These are phyloP conservation scores for Raffaelea ambrosiae DNA, from an alignment of 2,329 filamentous ascomycete species.

Conservation along the genomic window DNA sequence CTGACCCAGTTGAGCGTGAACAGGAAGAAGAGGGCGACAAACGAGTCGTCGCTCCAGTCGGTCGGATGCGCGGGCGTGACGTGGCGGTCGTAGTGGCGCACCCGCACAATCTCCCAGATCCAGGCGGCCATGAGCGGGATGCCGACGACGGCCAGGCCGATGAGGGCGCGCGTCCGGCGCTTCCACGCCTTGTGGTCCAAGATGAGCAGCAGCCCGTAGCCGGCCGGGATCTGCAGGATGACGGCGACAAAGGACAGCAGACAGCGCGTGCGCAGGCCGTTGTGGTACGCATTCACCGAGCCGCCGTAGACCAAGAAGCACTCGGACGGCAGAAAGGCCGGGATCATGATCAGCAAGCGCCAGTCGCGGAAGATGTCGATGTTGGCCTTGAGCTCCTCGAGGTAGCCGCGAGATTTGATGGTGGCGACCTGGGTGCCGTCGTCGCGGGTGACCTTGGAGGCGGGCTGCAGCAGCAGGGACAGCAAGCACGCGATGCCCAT, in stretches of 20 bases:
- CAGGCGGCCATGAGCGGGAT: slow-evolving; percentile 17
- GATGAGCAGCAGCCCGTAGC: slow-evolving; percentile 14
- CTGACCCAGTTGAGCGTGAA: slow-evolving; percentile 2
- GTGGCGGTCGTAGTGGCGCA: slow-evolving; percentile 18
- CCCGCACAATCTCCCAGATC: slow-evolving; percentile 20
- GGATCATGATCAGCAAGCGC: slow-evolving; percentile 18
- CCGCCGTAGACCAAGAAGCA: slow-evolving; percentile 24
- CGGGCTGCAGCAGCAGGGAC: slow-evolving; percentile 15
- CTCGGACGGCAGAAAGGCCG: slow-evolving; percentile 18
- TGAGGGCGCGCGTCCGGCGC: not conserved
- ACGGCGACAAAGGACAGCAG: slow-evolving; percentile 22
- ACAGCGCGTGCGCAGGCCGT: slow-evolving; percentile 6
- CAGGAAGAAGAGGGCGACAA: not conserved
- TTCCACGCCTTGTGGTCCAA: not conserved
- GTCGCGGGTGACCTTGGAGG: slow-evolving; percentile 16
- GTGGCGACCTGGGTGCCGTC: slow-evolving; percentile 19
- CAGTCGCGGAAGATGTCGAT: slow-evolving; percentile 15
- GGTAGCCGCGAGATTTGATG: slow-evolving; percentile 16
- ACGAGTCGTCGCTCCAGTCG: not conserved
- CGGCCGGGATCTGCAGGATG: slow-evolving; percentile 21
- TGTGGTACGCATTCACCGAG: slow-evolving; percentile 18
- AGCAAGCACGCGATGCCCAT: slow-evolving; percentile 12
- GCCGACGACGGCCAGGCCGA: not conserved
- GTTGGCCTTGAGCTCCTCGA: slow-evolving; percentile 21
- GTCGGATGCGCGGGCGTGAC: slow-evolving; percentile 5